A percentile compares a stretch with the other conserved stretches of the same genome.
phyloP scores from a whole-genome alignment of 2,329 filamentous ascomycete genomes.

The Macrophomina phaseolina region DNA sequence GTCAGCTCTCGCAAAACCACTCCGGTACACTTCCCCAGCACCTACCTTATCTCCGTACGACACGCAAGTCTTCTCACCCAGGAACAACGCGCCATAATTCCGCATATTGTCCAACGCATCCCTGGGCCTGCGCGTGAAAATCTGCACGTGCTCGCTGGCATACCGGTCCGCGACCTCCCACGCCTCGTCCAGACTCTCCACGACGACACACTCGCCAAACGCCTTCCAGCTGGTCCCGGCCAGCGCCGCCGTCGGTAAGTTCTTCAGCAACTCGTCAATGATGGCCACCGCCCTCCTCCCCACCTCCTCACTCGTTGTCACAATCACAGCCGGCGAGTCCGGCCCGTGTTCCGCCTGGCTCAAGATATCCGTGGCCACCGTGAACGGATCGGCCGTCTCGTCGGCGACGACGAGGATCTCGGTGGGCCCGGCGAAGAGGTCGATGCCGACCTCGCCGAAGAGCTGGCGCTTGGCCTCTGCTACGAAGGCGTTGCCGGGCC shows the following conservation, averaged over 20 bases:
- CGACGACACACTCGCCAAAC: slow-evolving; percentile 55
- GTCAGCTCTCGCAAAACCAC: not conserved
- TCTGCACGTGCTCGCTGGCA: slow-evolving; percentile 60
- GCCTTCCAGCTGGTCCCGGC: slow-evolving; percentile 30
- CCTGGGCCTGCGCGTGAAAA: slow-evolving; percentile 53
- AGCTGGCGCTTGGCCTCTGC: slow-evolving; percentile 60
- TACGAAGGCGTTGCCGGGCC: slow-evolving; percentile 53
- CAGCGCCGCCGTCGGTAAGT: slow-evolving; percentile 26
- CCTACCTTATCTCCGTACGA: slow-evolving; percentile 59
- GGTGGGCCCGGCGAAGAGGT: slow-evolving; percentile 60
- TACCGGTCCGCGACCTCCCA: slow-evolving; percentile 55
- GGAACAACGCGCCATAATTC: slow-evolving; percentile 58
- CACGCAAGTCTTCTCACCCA: slow-evolving; percentile 60
- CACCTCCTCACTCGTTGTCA: slow-evolving; percentile 51
- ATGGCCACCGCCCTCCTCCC: slow-evolving; percentile 23
- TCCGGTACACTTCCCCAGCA: too few species aligned
- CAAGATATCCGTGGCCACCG: slow-evolving; percentile 54
- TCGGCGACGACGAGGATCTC: slow-evolving; percentile 60
- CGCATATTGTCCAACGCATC: slow-evolving; percentile 59
- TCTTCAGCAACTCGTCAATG: slow-evolving; percentile 28
- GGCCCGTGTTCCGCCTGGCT: slow-evolving; percentile 60
- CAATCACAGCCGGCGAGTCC: slow-evolving; percentile 57
- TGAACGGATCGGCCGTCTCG: slow-evolving; percentile 52
- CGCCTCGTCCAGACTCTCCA: slow-evolving; percentile 49
- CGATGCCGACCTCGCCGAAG: slow-evolving; percentile 61